phyloP scores from a whole-genome alignment of 257 asterid genomes.

The Solanum chmielewskii region DNA sequence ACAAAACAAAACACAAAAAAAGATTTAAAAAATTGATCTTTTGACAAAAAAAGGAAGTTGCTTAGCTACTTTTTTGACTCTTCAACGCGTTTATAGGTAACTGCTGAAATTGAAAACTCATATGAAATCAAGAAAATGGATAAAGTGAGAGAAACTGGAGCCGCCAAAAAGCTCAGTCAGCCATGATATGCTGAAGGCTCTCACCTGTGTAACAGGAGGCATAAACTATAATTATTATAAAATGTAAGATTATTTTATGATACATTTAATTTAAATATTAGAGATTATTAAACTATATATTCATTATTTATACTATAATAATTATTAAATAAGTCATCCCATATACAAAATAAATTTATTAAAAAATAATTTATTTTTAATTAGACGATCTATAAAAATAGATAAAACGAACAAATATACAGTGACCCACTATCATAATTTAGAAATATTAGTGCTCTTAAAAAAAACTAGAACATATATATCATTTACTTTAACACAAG shows the following conservation, averaged over 20 bases:
- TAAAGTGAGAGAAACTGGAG: not conserved
- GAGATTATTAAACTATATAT: too few relatives aligned
- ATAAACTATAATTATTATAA: too few relatives aligned
- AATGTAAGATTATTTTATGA: too few relatives aligned
- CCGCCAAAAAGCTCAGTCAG: not conserved
- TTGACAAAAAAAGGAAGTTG: not conserved
- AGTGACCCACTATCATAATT: fast-evolving
- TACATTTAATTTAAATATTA: too few relatives aligned
- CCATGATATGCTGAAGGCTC: not conserved
- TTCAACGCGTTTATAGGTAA: not conserved
- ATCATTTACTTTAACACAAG: fast-evolving
- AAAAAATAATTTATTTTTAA: too few relatives aligned
- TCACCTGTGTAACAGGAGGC: not conserved
- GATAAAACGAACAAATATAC: fast-evolving
- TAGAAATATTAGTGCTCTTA: too few relatives aligned
- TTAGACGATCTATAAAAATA: too few relatives aligned
- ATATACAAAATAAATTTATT: too few relatives aligned
- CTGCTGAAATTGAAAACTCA: not conserved
- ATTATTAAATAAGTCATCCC: fast-evolving
- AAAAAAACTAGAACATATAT: fast-evolving
- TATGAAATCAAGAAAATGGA: not conserved
- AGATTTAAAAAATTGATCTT: not conserved
- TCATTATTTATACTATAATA: fast-evolving
- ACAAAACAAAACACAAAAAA: not conserved
- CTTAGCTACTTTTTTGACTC: not conserved